Percentiles rank a stretch among this genome's conserved stretches.
Evolutionary conservation across 148 eudicot genomes (phyloP).

Genomic region (Hydrangea macrophylla): DNA sequence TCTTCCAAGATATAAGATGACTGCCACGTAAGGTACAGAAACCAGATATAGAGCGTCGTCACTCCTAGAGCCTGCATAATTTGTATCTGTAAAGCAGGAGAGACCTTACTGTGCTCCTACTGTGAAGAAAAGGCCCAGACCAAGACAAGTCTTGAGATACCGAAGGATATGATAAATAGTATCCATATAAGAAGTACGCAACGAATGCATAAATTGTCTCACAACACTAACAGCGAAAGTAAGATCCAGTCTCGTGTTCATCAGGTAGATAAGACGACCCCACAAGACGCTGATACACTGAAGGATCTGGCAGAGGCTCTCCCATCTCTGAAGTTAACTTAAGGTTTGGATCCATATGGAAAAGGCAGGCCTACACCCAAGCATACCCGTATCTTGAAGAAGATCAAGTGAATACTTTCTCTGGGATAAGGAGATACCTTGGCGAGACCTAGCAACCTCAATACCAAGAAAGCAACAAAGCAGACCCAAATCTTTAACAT

Average conservation of each 20-base stretch:
- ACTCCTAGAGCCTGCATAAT: too few relatives aligned
- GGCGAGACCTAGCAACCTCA: too few relatives aligned
- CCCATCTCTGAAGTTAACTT: background rate
- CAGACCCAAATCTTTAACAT: too few relatives aligned
- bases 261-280: background rate
- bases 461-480: too few relatives aligned
- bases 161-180: background rate
- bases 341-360: too few relatives aligned
- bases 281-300: background rate
- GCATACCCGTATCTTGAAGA: too few relatives aligned
- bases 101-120: too few relatives aligned
- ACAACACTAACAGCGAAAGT: background rate
- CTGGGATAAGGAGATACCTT: too few relatives aligned
- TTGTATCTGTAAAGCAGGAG: too few relatives aligned
- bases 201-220: background rate
- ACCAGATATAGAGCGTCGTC: background rate
- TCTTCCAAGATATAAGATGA: conserved; percentile 9
- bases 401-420: too few relatives aligned
- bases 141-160: background rate
- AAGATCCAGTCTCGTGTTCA: background rate
- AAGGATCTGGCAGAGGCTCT: background rate
- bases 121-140: background rate
- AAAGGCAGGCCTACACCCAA: too few relatives aligned
- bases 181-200: background rate
- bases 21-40: background rate